Evolutionary conservation across 768 basidiomycete genomes (phyloP).

Genomic region (Calocera viscosa): DNA sequence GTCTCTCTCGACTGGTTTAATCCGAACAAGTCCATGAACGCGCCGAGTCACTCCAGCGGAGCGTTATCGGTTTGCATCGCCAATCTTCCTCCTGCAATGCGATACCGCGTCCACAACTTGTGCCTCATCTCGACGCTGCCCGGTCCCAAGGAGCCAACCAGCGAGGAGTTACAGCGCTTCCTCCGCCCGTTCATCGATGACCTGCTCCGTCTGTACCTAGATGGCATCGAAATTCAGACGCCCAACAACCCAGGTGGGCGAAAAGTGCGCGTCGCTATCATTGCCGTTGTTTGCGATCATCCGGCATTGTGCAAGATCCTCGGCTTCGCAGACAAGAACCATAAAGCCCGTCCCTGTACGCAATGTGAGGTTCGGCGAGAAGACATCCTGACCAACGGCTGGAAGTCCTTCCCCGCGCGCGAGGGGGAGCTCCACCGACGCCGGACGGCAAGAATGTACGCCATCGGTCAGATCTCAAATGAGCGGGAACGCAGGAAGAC

Average conservation of each 20-base stretch:
- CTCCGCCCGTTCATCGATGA: conserved; percentile 23
- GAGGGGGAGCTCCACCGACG: not conserved
- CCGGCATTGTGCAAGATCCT: conserved; percentile 30
- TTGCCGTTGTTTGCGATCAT: conserved; percentile 30
- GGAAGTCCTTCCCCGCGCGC: conserved; percentile 9
- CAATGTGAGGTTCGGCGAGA: conserved; percentile 20
- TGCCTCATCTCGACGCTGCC: conserved; percentile 22
- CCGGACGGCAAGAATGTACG: not conserved
- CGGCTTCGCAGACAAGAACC: conserved; percentile 25
- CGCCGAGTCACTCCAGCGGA: conserved; percentile 24
- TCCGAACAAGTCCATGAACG: conserved; percentile 17
- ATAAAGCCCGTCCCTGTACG: conserved; percentile 21
- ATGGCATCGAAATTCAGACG: conserved; percentile 21
- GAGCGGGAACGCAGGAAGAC: conserved; percentile 1
- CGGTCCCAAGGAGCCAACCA: conserved; percentile 23
- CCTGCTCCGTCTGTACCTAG: conserved; percentile 19
- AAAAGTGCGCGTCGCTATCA: conserved; percentile 25
- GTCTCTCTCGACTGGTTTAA: conserved; percentile 9
- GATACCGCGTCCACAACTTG: conserved; percentile 24
- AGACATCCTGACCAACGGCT: conserved; percentile 18
- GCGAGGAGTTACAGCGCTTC: conserved; percentile 24
- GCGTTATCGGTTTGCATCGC: conserved; percentile 9
- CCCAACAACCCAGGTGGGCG: conserved; percentile 22
- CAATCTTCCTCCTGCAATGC: conserved; percentile 16
- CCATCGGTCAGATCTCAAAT: not conserved